A percentile compares a stretch with the other conserved stretches of the same genome.
Evolutionary conservation across 1,284 basidiomycete genomes (phyloP).

Genomic region (Ceratobasidium sp.): DNA sequence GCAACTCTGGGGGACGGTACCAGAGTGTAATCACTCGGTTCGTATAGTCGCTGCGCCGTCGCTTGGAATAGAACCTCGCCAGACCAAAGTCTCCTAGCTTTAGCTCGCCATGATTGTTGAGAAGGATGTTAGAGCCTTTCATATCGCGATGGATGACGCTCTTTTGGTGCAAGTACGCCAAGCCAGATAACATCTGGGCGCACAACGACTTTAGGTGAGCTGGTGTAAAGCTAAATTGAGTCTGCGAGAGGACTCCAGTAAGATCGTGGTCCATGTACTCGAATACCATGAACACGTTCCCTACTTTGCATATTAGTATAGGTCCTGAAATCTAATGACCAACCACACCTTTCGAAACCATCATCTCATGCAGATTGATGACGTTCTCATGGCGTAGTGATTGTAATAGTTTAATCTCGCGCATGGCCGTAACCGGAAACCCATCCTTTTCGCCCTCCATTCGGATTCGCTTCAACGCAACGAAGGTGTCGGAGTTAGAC

Average conservation of each 20-base stretch:
- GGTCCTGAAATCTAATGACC: conserved; percentile 25
- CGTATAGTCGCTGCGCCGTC: conserved; percentile 90
- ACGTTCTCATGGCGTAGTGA: conserved; percentile 89
- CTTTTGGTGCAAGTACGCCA: conserved; percentile 93
- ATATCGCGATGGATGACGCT: conserved; percentile 97
- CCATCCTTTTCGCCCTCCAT: conserved; percentile 99
- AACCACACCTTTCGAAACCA: conserved; percentile 88
- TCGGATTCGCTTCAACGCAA: conserved; percentile 95
- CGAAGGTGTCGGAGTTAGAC: conserved; percentile 73
- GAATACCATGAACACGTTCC: conserved; percentile 98
- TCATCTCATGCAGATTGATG: conserved; percentile 93
- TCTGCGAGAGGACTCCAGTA: conserved; percentile 92
- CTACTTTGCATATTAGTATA: conserved; percentile 56
- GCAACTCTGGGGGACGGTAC: conserved; percentile 96
- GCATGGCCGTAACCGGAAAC: conserved; percentile 98
- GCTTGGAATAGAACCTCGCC: conserved; percentile 95
- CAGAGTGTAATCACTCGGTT: conserved; percentile 99
- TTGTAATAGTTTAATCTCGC: conserved; percentile 97
- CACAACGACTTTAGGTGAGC: conserved; percentile 95
- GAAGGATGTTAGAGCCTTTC: conserved; percentile 97
- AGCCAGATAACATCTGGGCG: conserved; percentile 90
- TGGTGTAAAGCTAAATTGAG: conserved; percentile 79
- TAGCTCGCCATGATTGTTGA: conserved; percentile 90
- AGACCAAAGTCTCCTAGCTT: conserved; percentile 98
- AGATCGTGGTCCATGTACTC: conserved; percentile 99